phyloP scores from a whole-genome alignment of 306 rosid genomes.

The Echinosophora koreensis region DNA sequence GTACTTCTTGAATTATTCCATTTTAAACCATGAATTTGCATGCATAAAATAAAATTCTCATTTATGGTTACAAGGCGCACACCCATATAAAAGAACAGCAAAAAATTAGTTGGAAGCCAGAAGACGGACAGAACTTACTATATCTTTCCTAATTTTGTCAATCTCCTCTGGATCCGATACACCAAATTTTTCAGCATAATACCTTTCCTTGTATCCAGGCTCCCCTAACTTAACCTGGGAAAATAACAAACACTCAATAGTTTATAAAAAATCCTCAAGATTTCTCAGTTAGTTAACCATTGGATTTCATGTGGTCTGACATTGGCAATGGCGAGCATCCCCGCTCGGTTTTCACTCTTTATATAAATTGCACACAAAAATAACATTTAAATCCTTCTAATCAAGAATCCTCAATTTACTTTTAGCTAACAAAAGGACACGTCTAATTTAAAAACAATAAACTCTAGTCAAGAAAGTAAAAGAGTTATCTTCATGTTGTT shows the following conservation, averaged over 20 bases:
- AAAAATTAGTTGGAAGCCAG: slow-evolving; percentile 10
- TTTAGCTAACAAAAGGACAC: slow-evolving; percentile 10
- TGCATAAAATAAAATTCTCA: neutral
- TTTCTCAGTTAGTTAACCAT: neutral
- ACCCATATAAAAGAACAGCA: neutral
- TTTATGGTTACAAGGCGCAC: neutral
- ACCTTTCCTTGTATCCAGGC: slow-evolving; percentile 96
- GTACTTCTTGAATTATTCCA: slow-evolving; percentile 8
- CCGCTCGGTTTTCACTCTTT: slow-evolving; percentile 26
- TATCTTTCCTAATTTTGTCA: slow-evolving; percentile 66
- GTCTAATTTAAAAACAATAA: slow-evolving; percentile 12
- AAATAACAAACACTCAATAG: slow-evolving; percentile 31
- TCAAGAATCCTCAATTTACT: slow-evolving; percentile 16
- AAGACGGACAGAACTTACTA: slow-evolving; percentile 53
- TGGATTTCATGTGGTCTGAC: slow-evolving; percentile 17
- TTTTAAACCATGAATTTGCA: slow-evolving; percentile 16
- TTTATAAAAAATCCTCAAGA: slow-evolving; percentile 29
- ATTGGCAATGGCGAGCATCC: slow-evolving; percentile 13
- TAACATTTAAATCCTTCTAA: slow-evolving; percentile 22
- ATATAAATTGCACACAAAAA: slow-evolving; percentile 19
- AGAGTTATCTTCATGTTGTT: slow-evolving; percentile 12
- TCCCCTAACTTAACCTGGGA: slow-evolving; percentile 91
- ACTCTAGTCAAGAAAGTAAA: slow-evolving; percentile 28
- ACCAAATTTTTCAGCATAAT: slow-evolving; percentile 89
- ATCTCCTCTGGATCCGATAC: slow-evolving; percentile 66